A percentile compares a stretch with the other conserved stretches of the same genome.
Evolutionary conservation across 192 early-diverging fungal genomes (phyloP).

Genomic region (Thoreauomyces humboldtii): DNA sequence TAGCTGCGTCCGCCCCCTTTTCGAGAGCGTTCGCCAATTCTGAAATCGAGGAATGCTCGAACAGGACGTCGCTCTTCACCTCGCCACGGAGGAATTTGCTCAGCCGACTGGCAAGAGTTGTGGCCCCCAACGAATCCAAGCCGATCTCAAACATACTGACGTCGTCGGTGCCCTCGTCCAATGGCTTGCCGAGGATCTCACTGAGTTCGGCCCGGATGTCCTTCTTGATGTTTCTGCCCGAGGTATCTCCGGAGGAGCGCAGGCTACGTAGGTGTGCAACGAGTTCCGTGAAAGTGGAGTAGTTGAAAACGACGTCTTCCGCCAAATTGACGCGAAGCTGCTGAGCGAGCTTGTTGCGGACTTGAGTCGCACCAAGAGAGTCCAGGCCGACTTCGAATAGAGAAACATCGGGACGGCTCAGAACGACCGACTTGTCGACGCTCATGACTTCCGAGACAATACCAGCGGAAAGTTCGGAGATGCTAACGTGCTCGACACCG

Average conservation of each 20-base stretch:
- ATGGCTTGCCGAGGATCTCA: background rate
- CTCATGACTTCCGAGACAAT: background rate
- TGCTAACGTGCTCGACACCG: background rate
- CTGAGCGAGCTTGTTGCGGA: constrained; percentile 12
- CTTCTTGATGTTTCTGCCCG: background rate
- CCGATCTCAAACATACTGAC: constrained; percentile 15
- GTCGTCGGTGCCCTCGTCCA: background rate
- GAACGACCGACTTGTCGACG: background rate
- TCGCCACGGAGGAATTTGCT: background rate
- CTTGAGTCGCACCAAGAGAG: constrained; percentile 13
- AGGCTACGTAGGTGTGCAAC: background rate
- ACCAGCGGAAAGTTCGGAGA: background rate
- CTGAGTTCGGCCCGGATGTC: background rate
- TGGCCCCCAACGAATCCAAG: constrained; percentile 15
- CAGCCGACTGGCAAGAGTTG: constrained; percentile 10
- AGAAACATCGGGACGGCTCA: background rate
- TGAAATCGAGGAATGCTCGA: constrained; percentile 6
- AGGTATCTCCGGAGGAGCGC: background rate
- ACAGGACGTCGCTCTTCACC: background rate
- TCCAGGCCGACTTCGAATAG: constrained; percentile 16
- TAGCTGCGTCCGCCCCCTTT: background rate
- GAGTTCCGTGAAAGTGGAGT: constrained; percentile 9
- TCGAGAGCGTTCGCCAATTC: background rate
- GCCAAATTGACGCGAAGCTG: background rate
- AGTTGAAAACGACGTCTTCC: constrained; percentile 2